phyloP scores from a whole-genome alignment of 306 rosid genomes.

The Oemleria cerasiformis region DNA sequence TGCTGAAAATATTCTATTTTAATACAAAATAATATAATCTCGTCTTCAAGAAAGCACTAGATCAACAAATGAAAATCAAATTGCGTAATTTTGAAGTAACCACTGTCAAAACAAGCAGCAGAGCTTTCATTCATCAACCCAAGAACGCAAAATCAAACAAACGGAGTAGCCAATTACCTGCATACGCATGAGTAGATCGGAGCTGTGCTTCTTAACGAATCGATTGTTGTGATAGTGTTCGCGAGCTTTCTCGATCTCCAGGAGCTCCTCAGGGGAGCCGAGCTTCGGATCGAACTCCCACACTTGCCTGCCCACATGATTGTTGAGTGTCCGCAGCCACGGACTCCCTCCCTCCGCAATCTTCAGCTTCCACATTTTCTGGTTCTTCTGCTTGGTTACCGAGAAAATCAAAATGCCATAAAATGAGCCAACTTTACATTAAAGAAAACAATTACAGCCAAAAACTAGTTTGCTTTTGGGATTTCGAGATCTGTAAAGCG shows the following conservation, averaged over 20 bases:
- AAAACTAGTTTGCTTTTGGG: neutral
- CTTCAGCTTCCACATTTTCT: slow-evolving; percentile 84
- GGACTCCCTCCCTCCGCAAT: slow-evolving; percentile 67
- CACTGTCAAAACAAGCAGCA: slow-evolving; percentile 1
- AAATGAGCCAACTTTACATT: neutral
- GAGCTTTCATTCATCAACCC: neutral
- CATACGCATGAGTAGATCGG: slow-evolving; percentile 82
- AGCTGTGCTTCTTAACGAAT: slow-evolving; percentile 56
- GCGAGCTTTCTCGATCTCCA: slow-evolving; percentile 51
- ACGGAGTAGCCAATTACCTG: slow-evolving; percentile 38
- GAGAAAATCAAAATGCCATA: neutral
- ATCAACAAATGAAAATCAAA: neutral
- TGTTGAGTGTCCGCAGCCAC: slow-evolving; percentile 61
- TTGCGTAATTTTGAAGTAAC: neutral
- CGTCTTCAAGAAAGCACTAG: neutral
- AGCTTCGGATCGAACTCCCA: slow-evolving; percentile 80
- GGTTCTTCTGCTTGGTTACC: neutral
- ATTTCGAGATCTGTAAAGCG: neutral
- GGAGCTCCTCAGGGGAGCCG: slow-evolving; percentile 47
- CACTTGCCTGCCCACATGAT: slow-evolving; percentile 67
- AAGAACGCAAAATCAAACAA: neutral
- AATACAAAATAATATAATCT: neutral
- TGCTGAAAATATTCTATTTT: neutral
- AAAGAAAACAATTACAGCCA: neutral
- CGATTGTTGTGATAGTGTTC: slow-evolving; percentile 42